Percentiles rank a stretch among this genome's conserved stretches.
These are phyloP conservation scores for Naumovozyma dairenensis DNA, from an alignment of 805 yeast species.

Conservation along the genomic window DNA sequence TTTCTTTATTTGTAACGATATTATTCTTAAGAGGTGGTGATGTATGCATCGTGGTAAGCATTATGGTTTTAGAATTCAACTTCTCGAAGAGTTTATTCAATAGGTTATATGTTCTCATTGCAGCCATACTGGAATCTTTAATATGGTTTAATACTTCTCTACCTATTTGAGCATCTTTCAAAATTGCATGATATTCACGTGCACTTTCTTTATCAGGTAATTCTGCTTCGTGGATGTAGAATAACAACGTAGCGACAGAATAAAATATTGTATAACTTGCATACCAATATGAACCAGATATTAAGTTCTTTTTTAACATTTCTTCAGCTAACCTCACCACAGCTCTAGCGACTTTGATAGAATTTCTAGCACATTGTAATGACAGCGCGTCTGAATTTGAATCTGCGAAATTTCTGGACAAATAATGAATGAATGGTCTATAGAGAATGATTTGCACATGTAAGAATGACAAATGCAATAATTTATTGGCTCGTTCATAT, in stretches of 20 bases:
- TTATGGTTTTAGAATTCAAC: conserved; percentile 62
- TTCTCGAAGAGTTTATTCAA: conserved; percentile 74
- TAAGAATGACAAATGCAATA: conserved; percentile 61
- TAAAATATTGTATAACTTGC: conserved; percentile 89
- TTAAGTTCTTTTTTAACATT: conserved; percentile 58
- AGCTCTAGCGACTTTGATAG: conserved; percentile 73
- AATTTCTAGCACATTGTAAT: conserved; percentile 67
- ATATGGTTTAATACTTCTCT: conserved; percentile 59
- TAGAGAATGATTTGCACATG: conserved; percentile 80
- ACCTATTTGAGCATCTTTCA: conserved; percentile 74
- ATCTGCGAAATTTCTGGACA: conserved; percentile 42
- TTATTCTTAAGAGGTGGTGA: conserved; percentile 2
- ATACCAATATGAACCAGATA: conserved; percentile 89
- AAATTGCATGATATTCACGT: conserved; percentile 44
- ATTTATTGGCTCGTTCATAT: conserved; percentile 64
- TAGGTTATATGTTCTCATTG: conserved; percentile 69
- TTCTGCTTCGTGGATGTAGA: conserved; percentile 55
- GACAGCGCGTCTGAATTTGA: conserved; percentile 31
- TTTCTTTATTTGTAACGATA: background rate
- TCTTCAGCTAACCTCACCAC: conserved; percentile 74
- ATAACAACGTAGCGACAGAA: conserved; percentile 79
- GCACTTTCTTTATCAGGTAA: conserved; percentile 37
- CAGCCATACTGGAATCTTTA: conserved; percentile 68
- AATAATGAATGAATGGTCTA: conserved; percentile 75
- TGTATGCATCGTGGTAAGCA: conserved; percentile 23